Evolutionary conservation across 768 basidiomycete species (phyloP), one percentile per base, ranked within the genome.

Genomic region (Auricularia heimuer): DNA sequence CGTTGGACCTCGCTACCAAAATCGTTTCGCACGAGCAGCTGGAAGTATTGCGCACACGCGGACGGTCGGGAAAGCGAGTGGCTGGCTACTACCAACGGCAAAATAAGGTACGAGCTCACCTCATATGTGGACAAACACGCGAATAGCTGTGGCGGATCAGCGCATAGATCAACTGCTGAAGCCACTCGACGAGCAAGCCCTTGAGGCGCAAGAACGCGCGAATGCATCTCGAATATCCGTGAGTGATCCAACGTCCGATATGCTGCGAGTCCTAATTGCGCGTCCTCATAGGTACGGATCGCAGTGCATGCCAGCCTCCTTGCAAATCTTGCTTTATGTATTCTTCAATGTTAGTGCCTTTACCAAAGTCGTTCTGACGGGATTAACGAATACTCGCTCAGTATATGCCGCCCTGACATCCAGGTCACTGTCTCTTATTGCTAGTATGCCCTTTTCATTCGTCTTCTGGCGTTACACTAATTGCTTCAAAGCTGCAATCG

Each of bases 371-470:
- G 56, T 1, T 35, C 29, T 42, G 7, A 14, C 33, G 6, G 18
- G 11, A 29, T 18, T 36, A 14, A 29, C 34, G 8, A 29, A 6
- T 65, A 37, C 58, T 16, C 21, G 21, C 29, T 45, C 69, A 94
- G 91, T 99, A 70, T 99, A 98, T 72, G 96, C 92, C 12, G 96
- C 97, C 12, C 81, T 92, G 62, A 90, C 90, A 1, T 88, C 92
- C 1, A 67, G 83, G 3, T 96, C 93, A 0, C 78, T 98, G 3
- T 92, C 94, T 3, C 79, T 98, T 62, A 82, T 98, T 65, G 93
- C 94, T 14, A 96, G 47, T 51, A 18, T 4, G 47, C 29, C 29
- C 29, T 51, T 18, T 14, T 21, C 18, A 21, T 6, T 6, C 18
- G 11, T 10, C 18, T 51, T 6, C 1, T 51, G 11, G 14, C 47